Conservation (phyloP, 78 protist species). For the Dictyostelium capitatum region DNA sequence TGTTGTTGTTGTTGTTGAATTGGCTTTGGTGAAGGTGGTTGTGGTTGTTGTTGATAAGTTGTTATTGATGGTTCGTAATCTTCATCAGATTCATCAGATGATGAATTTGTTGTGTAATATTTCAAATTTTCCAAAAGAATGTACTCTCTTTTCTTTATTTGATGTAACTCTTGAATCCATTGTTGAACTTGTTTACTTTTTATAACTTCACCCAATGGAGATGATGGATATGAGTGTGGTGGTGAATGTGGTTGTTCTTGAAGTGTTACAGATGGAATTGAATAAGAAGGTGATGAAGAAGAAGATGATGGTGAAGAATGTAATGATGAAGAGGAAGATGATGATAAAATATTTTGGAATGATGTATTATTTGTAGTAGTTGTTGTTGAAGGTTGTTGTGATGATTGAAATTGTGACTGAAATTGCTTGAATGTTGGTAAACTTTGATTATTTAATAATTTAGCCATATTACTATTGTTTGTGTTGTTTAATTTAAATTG, state of each 20-base stretch:
- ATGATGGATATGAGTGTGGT: not conserved
- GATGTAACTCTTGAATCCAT: slow-evolving; percentile 66
- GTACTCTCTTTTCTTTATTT: slow-evolving; percentile 51
- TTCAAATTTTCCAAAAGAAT: slow-evolving; percentile 50
- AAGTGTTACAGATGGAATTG: slow-evolving; percentile 15
- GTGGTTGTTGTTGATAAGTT: not conserved
- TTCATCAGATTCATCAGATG: slow-evolving; percentile 23
- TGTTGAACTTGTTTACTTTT: slow-evolving; percentile 37
- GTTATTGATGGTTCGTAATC: not conserved
- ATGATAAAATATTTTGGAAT: not conserved
- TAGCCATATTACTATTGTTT: not conserved
- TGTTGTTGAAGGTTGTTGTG: not conserved
- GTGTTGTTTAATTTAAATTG: not conserved
- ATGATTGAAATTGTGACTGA: not conserved
- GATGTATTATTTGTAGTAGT: not conserved
- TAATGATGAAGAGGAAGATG: slow-evolving; percentile 14
- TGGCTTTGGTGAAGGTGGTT: not conserved
- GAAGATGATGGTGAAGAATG: slow-evolving; percentile 24
- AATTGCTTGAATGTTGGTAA: slow-evolving; percentile 30
- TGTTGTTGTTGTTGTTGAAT: slow-evolving; percentile 39
- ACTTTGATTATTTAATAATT: not conserved
- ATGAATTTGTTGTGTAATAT: not conserved
- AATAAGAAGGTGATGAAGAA: slow-evolving; percentile 30
- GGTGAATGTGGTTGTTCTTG: slow-evolving; percentile 37
- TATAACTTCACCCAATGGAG: not conserved